Evolutionary conservation across 139 green algal species (phyloP).

Genomic region (Coelastrella sp.): DNA sequence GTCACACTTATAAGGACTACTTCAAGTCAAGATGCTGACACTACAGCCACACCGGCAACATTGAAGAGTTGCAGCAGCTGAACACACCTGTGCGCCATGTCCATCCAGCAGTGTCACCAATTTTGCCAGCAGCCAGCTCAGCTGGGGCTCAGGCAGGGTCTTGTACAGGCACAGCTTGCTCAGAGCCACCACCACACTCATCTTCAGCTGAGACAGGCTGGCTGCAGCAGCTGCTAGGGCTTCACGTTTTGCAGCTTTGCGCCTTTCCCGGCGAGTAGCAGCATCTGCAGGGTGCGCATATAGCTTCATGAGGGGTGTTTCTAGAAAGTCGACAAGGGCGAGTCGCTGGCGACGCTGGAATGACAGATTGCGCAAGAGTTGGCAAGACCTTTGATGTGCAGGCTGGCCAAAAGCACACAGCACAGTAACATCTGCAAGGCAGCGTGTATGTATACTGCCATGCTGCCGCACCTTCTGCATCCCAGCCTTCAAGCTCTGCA

Average conservation of each 20-base stretch:
- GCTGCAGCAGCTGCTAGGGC: slow-evolving; percentile 3
- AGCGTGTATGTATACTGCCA: no score
- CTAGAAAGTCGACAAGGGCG: no score
- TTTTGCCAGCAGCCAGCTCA: slow-evolving; percentile 6
- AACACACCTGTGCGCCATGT: background rate
- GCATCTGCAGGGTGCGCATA: slow-evolving; percentile 2
- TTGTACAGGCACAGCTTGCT: background rate
- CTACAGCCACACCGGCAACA: no score
- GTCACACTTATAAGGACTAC: no score
- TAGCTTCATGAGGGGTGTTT: no score
- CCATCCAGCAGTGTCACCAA: slow-evolving; percentile 31
- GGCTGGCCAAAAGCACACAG: no score
- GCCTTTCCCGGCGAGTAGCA: background rate
- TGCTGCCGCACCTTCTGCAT: slow-evolving; percentile 7
- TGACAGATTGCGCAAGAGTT: no score
- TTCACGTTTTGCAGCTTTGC: background rate
- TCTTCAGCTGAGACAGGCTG: background rate
- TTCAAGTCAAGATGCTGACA: no score
- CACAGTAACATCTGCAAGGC: no score
- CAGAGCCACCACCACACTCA: background rate
- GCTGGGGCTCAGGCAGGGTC: background rate
- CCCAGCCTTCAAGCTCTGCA: slow-evolving; percentile 23
- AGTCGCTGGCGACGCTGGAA: no score
- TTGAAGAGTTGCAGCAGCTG: no score
- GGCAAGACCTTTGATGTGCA: no score